A percentile compares a stretch with the other conserved stretches of the same genome.
Conservation (phyloP, 2,329 filamentous ascomycete genomes). For the Alternaria brassicicola region DNA sequence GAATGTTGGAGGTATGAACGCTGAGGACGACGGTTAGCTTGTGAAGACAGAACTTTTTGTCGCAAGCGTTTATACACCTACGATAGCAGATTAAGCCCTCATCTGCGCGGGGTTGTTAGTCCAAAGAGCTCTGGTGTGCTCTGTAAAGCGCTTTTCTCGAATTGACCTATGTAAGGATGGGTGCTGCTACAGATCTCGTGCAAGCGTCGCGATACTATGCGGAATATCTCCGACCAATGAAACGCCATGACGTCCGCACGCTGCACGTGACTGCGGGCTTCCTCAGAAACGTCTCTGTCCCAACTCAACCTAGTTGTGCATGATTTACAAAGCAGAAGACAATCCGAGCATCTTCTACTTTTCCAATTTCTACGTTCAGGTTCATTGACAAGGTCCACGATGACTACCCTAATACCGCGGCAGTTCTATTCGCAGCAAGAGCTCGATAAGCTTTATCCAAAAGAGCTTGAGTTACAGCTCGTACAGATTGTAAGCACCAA, state of each 20-base stretch:
- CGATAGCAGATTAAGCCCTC: neutral
- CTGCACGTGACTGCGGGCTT: slow-evolving; percentile 28
- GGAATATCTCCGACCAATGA: slow-evolving; percentile 17
- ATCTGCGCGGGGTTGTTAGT: neutral
- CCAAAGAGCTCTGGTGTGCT: neutral
- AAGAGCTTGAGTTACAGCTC: slow-evolving; percentile 78
- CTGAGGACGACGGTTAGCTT: slow-evolving; percentile 8
- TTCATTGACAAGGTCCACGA: slow-evolving; percentile 46
- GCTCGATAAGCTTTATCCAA: slow-evolving; percentile 80
- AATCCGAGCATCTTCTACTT: neutral
- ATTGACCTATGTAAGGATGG: neutral
- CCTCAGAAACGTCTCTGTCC: neutral
- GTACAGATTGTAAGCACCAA: slow-evolving; percentile 74
- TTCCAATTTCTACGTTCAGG: neutral
- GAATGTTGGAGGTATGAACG: neutral
- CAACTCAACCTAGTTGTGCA: neutral
- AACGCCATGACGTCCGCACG: slow-evolving; percentile 19
- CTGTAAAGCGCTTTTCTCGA: neutral
- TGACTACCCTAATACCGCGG: slow-evolving; percentile 80
- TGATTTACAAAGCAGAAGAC: neutral
- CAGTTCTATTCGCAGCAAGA: slow-evolving; percentile 80
- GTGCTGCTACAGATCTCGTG: slow-evolving; percentile 2
- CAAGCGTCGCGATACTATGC: slow-evolving; percentile 4
- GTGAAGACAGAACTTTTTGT: slow-evolving; percentile 1
- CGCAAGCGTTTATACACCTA: neutral